phyloP scores from a whole-genome alignment of 2,329 filamentous ascomycete species.

The Xenoacremonium recifei region DNA sequence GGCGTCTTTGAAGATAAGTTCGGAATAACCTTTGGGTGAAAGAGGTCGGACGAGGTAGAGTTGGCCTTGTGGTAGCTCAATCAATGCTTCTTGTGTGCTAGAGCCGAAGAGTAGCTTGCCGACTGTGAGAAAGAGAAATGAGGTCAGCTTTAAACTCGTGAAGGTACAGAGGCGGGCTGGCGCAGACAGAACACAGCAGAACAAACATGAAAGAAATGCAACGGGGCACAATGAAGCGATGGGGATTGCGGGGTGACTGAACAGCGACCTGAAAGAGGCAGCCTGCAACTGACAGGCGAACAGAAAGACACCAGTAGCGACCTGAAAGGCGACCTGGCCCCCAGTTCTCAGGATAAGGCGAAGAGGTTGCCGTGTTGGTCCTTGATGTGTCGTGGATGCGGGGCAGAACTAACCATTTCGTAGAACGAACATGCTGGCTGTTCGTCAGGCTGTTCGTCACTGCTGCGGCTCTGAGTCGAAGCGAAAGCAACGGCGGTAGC shows the following conservation, averaged over 20 bases:
- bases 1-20: slow-evolving; percentile 98
- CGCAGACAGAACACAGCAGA: too few relatives aligned
- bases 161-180: too few relatives aligned
- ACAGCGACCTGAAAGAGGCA: too few relatives aligned
- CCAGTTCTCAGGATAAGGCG: background rate
- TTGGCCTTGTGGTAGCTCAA: slow-evolving; percentile 92
- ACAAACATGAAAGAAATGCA: background rate
- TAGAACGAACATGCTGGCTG: slow-evolving; percentile 38
- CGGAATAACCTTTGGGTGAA: slow-evolving; percentile 95
- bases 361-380: background rate
- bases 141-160: slow-evolving; percentile 13
- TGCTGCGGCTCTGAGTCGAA: too few relatives aligned
- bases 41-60: slow-evolving; percentile 94
- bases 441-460: too few relatives aligned
- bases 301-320: too few relatives aligned
- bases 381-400: slow-evolving; percentile 5
- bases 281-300: too few relatives aligned
- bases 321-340: background rate
- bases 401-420: slow-evolving; percentile 35
- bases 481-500: slow-evolving; percentile 3
- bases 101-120: slow-evolving; percentile 91
- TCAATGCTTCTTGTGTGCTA: slow-evolving; percentile 84
- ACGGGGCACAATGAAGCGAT: background rate
- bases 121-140: slow-evolving; percentile 51
- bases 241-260: background rate